Percentiles rank a stretch among this genome's conserved stretches.
phyloP scores from a whole-genome alignment of 176 grass and related monocot genomes.

The bread wheat (Triticum aestivum) region IWGSC_CS_RefSeq_v2.1 NC_057808.1:4142249-4142748 shows the following conservation, averaged over 20 bases:
- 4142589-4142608: not conserved
- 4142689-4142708: conserved; percentile 20
- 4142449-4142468: not conserved
- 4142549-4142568: too few relatives aligned
- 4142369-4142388: not conserved
- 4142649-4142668: not conserved
- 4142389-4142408: not conserved
- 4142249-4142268: not conserved
- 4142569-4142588: too few relatives aligned
- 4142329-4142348: conserved; percentile 10
- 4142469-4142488: not conserved
- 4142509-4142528: not conserved
- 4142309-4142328: not conserved
- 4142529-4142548: not conserved
- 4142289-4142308: too few relatives aligned
- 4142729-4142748: conserved; percentile 69
- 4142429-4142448: not conserved
- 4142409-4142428: not conserved
- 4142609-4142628: not conserved
- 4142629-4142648: not conserved
- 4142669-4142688: conserved; percentile 28
- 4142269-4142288: conserved; percentile 15
- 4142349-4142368: not conserved
- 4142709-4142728: conserved; percentile 81
- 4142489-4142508: not conserved